Base-by-base conservation (phyloP, 371 early-diverging fungal genomes). In the Mucor circinelloides region DNA sequence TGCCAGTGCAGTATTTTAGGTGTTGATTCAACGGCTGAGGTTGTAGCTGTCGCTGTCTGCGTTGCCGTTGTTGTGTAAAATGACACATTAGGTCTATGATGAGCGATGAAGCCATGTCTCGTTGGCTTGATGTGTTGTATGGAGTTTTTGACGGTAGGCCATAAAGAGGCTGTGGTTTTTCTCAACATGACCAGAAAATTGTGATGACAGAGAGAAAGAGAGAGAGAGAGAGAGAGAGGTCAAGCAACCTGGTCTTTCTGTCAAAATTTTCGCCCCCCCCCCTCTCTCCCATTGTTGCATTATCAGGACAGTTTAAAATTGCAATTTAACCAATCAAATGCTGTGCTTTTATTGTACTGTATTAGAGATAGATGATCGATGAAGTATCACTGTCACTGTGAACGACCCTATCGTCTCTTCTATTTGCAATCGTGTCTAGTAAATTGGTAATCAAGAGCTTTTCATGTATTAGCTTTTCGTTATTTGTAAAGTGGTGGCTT, bases 381-480 rank as follows among this genome's bases (percentile, higher is more conserved):
- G 52, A 52, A 15, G 25, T 52, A 12, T 52, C 27, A 13, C 25
- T 52, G 15, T 52, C 27, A 10, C 27, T 52, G 6, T 27, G 23
- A 27, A 27, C 25, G 23, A 13, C 2, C 1, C 52, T 27, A 21
- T 2, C 8, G 13, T 60, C 61, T 60, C 36, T 66, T 60, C 25
- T 23, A 54, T 64, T 57, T 21, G 69, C 59, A 4, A 75, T 56
- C 1, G 72, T 58, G 57, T 75, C 69, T 15, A 77, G 23, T 27
- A 77, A 34, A 31, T 71, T 73, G 5, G 71, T 68, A 25, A 77
- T 74, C 28, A 77, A 46, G 15, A 77, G 40, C 32, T 77, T 77
- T 59, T 77, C 77, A 64, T 77, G 77, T 19, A 77, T 77, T 1
- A 77, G 36, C n/a, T 58, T 68, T 30, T 64, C 28, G 27, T 44